Evolutionary conservation across 768 basidiomycete genomes (phyloP), one percentile per base, ranked within the genome.

Genomic region (Tylopilus sp.): DNA sequence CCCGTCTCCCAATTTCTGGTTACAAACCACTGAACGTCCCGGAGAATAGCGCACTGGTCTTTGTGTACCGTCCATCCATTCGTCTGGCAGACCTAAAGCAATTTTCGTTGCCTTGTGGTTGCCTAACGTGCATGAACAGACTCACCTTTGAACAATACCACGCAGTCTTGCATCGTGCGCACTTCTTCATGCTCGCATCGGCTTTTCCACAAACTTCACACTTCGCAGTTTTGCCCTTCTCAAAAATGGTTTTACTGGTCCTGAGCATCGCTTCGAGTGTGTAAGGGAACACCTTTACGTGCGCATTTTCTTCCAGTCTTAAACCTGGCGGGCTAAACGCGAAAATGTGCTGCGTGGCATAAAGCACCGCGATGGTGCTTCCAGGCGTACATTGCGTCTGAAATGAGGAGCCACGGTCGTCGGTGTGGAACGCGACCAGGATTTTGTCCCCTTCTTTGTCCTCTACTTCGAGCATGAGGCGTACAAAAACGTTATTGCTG

Each of bases 71-170:
- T 16, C 67, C 67, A 68, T 44, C 57, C 63, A 0, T 46, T 51
- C 7, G 26, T 48, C 34, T 68, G 67, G 50, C 67, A 68, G 4
- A 33, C 8, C 67, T 68, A n/a, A 29, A 45, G 25, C 9, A 31
- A 38, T 25, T 10, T 26, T 36, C n/a, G 52, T 60, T 43, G 61
- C n/a, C 21, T 37, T n/a, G 6, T 51, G 42, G 14, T 44, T 33
- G 22, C 30, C 31, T 22, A 36, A 26, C 21, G 6, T 30, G 37
- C 26, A 6, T 29, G 25, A 25, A 29, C 42, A 10, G 37, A 59
- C 67, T 55, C 16, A 22, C 67, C 62, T 58, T 68, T 34, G 68
- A 69, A 53, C 67, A 68, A 48, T 68, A 68, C 61, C 63, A 61
- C 22, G 61, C 54, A 17, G 58, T 54, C 49, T 67, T 68, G 55